Evolutionary conservation across 208 protist species (phyloP), one percentile per base, ranked within the genome.

Genomic region (Crithidia bombi): DNA sequence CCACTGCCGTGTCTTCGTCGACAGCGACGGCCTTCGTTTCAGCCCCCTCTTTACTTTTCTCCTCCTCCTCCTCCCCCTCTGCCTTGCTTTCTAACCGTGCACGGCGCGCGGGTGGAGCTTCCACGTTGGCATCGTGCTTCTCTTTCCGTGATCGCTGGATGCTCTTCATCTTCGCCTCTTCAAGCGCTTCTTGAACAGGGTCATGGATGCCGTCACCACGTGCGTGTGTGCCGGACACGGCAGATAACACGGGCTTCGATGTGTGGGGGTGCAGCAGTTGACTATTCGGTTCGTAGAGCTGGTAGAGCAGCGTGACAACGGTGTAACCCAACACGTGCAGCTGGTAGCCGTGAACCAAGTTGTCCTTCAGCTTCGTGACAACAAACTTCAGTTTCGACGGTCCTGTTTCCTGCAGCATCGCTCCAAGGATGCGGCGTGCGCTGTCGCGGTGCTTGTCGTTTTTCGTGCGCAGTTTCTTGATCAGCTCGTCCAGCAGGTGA

Each of bases 301-400:
- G 85, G 69, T 91, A 86, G 30, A 97, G 81, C 30, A 96, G 78
- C 26, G 90, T 92, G 36, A 96, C 93, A 38, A 97, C 77, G 32
- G 93, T 97, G 79, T 96, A 97, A 32, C 93, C 93, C 32, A 97
- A 80, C 26, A 97, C 90, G 73, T 97, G 93, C 25, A 97, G 79
- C 78, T 97, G 93, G 72, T 97, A 97, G 54, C 93, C 93, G 58
- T 97, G 90, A 5, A 96, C 85, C 38, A 97, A 66, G 65, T 93
- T 86, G 77, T 93, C 89, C 71, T 87, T 82, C 14, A 97, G 86
- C 77, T 93, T 93, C 44, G 68, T 85, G 49, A 97, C 77, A 46
- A 97, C 85, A 69, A 87, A 90, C 44, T 71, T 65, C 15, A 97
- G 84, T 73, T 93, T 96, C 17, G 81, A 78, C 7, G 93, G 89